phyloP scores from a whole-genome alignment of 768 basidiomycete genomes.

The Calocybe indica region DNA sequence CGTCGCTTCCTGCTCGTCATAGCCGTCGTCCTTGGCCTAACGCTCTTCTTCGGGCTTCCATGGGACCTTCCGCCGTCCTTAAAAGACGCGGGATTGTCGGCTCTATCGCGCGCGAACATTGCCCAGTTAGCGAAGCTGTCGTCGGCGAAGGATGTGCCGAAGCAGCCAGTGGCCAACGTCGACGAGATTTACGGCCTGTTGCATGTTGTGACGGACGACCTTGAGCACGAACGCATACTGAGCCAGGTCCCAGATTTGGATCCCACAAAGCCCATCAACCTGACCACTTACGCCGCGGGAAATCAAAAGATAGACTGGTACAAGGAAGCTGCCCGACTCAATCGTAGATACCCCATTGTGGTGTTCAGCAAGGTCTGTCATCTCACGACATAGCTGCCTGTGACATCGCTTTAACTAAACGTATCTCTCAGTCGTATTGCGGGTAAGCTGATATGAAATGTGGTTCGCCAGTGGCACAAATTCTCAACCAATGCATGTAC shows the following conservation, averaged over 20 bases:
- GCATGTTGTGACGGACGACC: constrained; percentile 51
- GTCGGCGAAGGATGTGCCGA: constrained; percentile 6
- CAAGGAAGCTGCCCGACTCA: constrained; percentile 33
- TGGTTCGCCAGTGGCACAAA: neutral
- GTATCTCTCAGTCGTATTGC: constrained; percentile 55
- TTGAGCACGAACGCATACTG: constrained; percentile 33
- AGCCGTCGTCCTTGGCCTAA: constrained; percentile 26
- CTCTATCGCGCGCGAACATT: constrained; percentile 34
- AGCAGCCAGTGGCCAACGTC: constrained; percentile 21
- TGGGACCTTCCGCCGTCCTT: constrained; percentile 34
- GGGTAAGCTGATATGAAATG: constrained; percentile 40
- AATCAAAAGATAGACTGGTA: constrained; percentile 38
- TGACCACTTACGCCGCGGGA: constrained; percentile 50
- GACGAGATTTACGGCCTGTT: constrained; percentile 71
- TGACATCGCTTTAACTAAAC: neutral
- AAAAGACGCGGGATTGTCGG: constrained; percentile 24
- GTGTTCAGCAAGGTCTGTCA: constrained; percentile 74
- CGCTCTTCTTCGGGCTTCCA: constrained; percentile 37
- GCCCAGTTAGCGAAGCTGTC: constrained; percentile 26
- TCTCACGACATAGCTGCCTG: neutral
- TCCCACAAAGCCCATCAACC: constrained; percentile 39
- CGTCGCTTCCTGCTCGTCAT: constrained; percentile 40
- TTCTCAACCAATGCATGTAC: neutral
- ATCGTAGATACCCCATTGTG: constrained; percentile 54
- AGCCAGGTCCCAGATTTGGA: constrained; percentile 36